Evolutionary conservation across 441 rosid species (phyloP).

Genomic region (Populus hybrid): DNA sequence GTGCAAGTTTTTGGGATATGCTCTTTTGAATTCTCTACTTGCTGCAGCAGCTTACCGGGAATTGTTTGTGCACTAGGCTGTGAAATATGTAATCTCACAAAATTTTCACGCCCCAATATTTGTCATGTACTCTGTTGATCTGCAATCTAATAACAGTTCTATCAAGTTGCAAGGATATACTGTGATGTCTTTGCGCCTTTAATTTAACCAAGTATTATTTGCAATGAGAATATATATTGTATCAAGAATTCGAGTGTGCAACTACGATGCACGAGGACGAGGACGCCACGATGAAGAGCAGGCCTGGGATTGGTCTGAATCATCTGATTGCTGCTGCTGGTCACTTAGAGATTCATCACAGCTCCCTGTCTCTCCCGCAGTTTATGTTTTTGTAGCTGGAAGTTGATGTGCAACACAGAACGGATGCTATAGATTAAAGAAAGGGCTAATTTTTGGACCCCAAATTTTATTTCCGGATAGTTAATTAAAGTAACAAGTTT

Average conservation of each 20-base stretch:
- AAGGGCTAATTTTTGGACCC: background rate
- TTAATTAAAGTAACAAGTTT: too few relatives aligned
- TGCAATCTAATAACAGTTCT: constrained; percentile 6
- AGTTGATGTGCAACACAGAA: background rate
- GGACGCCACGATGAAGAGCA: too few relatives aligned
- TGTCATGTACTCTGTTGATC: background rate
- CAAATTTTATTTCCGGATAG: background rate
- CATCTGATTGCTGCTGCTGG: background rate
- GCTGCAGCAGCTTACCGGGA: constrained; percentile 16
- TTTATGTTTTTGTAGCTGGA: background rate
- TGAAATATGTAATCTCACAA: constrained; percentile 24
- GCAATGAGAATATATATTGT: background rate
- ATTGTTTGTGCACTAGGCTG: constrained; percentile 25
- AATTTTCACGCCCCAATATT: constrained; percentile 9
- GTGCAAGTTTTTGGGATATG: constrained; percentile 13
- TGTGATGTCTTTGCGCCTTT: background rate
- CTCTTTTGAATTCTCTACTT: constrained; percentile 9
- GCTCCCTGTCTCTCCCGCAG: too few relatives aligned
- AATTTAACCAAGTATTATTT: background rate
- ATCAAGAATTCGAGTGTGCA: background rate
- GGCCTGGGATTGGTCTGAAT: background rate
- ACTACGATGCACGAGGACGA: background rate
- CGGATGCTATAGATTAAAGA: background rate
- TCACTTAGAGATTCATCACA: background rate
- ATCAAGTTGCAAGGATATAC: constrained; percentile 1